phyloP scores from a whole-genome alignment of 768 basidiomycete genomes.

The Tulasnella sp. region DNA sequence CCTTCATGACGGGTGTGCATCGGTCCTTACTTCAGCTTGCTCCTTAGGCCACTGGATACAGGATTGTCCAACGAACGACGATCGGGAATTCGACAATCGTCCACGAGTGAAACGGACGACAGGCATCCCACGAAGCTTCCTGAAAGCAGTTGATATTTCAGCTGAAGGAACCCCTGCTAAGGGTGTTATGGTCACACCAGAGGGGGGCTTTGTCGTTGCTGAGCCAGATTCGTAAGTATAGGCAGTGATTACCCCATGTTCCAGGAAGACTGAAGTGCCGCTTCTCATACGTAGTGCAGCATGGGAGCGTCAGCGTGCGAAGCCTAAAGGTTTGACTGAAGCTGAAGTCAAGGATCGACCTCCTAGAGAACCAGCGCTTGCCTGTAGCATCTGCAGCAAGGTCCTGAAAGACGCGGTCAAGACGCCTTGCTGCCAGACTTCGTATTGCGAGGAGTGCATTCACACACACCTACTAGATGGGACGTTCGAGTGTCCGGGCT shows the following conservation, averaged over 20 bases:
- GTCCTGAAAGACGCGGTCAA: slow-evolving; percentile 90
- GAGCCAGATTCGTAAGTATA: slow-evolving; percentile 83
- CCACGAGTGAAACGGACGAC: slow-evolving; percentile 97
- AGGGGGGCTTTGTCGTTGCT: slow-evolving; percentile 95
- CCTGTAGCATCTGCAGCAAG: slow-evolving; percentile 83
- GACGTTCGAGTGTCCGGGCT: slow-evolving; percentile 89
- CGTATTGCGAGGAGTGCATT: slow-evolving; percentile 96
- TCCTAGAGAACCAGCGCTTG: slow-evolving; percentile 65
- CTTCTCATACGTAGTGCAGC: slow-evolving; percentile 50
- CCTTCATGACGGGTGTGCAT: background rate
- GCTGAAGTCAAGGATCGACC: slow-evolving; percentile 76
- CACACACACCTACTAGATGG: slow-evolving; percentile 87
- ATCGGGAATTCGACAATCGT: slow-evolving; percentile 86
- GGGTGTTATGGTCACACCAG: slow-evolving; percentile 97
- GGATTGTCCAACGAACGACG: slow-evolving; percentile 94
- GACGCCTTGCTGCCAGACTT: slow-evolving; percentile 85
- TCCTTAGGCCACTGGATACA: slow-evolving; percentile 94
- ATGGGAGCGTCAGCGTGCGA: slow-evolving; percentile 86
- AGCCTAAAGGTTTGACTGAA: slow-evolving; percentile 68
- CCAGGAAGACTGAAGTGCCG: background rate
- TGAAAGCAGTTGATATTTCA: slow-evolving; percentile 90
- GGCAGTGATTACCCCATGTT: background rate
- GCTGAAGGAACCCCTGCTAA: slow-evolving; percentile 40
- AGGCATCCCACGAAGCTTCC: slow-evolving; percentile 94
- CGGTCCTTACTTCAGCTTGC: slow-evolving; percentile 9